Base-by-base conservation (phyloP, 176 grass and related monocot genomes). In the Ensete ventricosum region DNA sequence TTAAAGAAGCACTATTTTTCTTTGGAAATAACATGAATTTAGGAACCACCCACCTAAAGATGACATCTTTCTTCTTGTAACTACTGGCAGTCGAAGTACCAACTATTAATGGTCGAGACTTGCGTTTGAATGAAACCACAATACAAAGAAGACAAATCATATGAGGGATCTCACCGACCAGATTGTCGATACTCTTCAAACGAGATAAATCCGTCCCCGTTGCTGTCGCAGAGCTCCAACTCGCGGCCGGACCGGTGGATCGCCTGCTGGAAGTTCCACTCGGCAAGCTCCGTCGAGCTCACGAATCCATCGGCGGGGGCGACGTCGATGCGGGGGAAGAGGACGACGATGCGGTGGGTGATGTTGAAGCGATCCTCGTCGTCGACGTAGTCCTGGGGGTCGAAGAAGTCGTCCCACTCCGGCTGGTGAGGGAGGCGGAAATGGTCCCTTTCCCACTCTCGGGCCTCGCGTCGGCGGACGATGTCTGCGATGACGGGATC, bases 361-460 rank as follows among this genome's bases (percentile, higher is more conserved):
- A 96, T 59, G 77, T 96, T 91, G 83, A 91, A 96, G 11, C 78
- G 85, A 9, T 92, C 87, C 62, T 92, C 89, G 21, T 92, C 84
- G 53, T 89, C 89, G 75, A 92, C 80, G 64, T 85, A 84, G 50
- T 92, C 83, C 79, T 96, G 82, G 52, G 85, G 83, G 78, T 79
- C 82, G 73, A 96, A 77, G 84, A 89, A 92, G 51, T 87, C 87
- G 81, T 96, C 92, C 87, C 92, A 96, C 27, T 85, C 89, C 68
- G 82, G 83, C 85, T 91, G 81, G 29, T 88, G 79, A 62, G 84
- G 81, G 69, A 90, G 50, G 78, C 73, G 70, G 85, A 86, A 86
- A 85, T 85, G 87, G 85, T 92, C 83, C 9, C 75, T 81, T 76
- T 96, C 93, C 93, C 87, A 96, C 67, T 90, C 83, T 77, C 77